Base-by-base conservation (phyloP, 805 yeast species). In the Candida ortonii region DNA sequence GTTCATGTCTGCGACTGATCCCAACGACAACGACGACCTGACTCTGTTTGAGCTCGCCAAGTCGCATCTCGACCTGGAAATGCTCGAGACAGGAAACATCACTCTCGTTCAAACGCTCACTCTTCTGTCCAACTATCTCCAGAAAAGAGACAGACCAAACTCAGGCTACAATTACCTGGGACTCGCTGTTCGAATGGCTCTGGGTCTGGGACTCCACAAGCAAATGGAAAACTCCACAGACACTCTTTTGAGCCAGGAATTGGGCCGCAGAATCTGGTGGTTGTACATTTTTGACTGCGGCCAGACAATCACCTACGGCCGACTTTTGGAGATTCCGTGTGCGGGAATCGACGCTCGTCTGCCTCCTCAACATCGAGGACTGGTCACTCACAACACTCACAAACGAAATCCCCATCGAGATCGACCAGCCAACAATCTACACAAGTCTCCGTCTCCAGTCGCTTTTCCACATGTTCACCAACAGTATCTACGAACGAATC, bases 291-390 rank as follows among this genome's bases (percentile, higher is more conserved):
- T 41, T 16, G 46, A 41, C 22, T 41, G 46, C 18, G 46, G 46
- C 9, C 46, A 41, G 25, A 41, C 46, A 8, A 41, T 41, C 33
- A 41, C 46, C 9, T 41, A 34, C 19, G 46, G 46, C 13, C 34
- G 46, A 3, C 46, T 42, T 6, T 20, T 44, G 13, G 43, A 44
- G 12, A 44, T 44, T 25, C 48, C 48, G n/a, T 35, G 43, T 15
- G 36, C 46, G 3, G 48, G 45, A 16, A 38, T 41, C 18, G 46
- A 38, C 22, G 39, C 38, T 3, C 15, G 23, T 15, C 28, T 44
- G 10, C 48, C 48, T 3, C n/a, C 23, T 32, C 16, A 44, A 44
- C 25, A 28, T 43, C 22, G 25, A 14, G 17, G 47, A 43, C 30
- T 23, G 41, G 6, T 38, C 29, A 11, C 29, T 43, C 25, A 43